Base-by-base conservation (phyloP, 2,329 filamentous ascomycete species). In the Gnomoniopsis smithogilvyi region DNA sequence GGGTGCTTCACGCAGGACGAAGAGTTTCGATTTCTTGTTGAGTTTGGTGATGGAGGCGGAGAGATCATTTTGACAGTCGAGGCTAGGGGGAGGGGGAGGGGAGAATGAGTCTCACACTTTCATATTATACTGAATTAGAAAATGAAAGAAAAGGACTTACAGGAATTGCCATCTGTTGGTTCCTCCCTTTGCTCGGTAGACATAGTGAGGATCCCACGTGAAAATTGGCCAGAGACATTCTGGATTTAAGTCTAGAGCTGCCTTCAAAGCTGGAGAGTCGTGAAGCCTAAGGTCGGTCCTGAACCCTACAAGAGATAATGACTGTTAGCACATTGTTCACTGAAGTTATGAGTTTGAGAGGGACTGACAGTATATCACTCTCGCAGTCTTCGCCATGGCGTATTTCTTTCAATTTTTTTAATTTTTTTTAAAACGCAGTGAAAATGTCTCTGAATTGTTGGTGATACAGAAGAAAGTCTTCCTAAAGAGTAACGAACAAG, bases 171-270 rank as follows among this genome's bases (percentile, higher is more conserved):
- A 92, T 64, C 90, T 78, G 67, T 93, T 93, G 10, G 84, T 76
- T 0, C 88, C 88, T 4, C 87, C 88, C 59, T 89, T 81, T 1
- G 86, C 84, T 34, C 81, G 81, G 69, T 91, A 92, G 26, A 92
- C 88, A 68, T 92, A 92, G 69, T 92, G 88, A 58, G 89, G 89
- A 69, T 92, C 89, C 88, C 89, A 93, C 1, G 87, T 91, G 80
- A 90, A 93, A 49, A 92, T 82, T 1, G 89, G 89, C 77, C 88
- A 92, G 26, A 93, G 75, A 21, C 81, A 84, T 54, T 82, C 81
- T 1, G 89, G 88, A 0, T 89, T 78, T 7, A 92, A 77, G 59
- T 89, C 86, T 8, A 93, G 73, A 0, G 90, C 90, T 2, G 88
- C 88, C 69, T 86, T 81, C 26, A 93, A 76, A 1, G 88, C 89